Evolutionary conservation across 352 stramenopile genomes (phyloP).

Genomic region (Phytophthora sojae): DNA sequence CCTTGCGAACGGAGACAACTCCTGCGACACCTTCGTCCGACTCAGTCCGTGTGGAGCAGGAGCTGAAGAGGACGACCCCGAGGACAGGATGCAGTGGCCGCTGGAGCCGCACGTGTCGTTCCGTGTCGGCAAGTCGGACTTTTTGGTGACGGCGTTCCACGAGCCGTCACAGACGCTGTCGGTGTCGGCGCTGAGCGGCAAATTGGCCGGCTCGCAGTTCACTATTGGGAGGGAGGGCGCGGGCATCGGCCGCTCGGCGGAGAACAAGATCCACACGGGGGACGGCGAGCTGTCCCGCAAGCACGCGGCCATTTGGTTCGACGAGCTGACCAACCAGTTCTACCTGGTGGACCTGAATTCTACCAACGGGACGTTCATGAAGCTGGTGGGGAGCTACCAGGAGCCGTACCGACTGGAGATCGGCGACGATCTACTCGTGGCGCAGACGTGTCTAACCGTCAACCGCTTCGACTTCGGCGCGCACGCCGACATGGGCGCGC

Average conservation of each 20-base stretch:
- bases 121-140: slow-evolving; percentile 85
- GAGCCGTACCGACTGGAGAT: slow-evolving; percentile 94
- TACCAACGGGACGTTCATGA: slow-evolving; percentile 97
- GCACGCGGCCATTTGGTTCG: slow-evolving; percentile 95
- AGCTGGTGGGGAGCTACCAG: slow-evolving; percentile 93
- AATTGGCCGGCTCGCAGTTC: slow-evolving; percentile 77
- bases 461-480: slow-evolving; percentile 97
- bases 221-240: slow-evolving; percentile 88
- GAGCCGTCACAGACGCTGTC: slow-evolving; percentile 62
- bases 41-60: slow-evolving; percentile 49
- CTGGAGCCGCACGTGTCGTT: slow-evolving; percentile 69
- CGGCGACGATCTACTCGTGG: slow-evolving; percentile 96
- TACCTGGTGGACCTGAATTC: slow-evolving; percentile 89
- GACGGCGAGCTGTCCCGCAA: slow-evolving; percentile 95
- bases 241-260: slow-evolving; percentile 84
- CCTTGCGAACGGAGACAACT: slow-evolving; percentile 56
- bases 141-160: slow-evolving; percentile 68
- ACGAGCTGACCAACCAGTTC: slow-evolving; percentile 78
- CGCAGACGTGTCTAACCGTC: slow-evolving; percentile 96
- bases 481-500: slow-evolving; percentile 93
- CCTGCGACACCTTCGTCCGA: slow-evolving; percentile 76
- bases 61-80: slow-evolving; percentile 44
- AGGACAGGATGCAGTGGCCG: slow-evolving; percentile 85
- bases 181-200: slow-evolving; percentile 65
- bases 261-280: slow-evolving; percentile 94